Evolutionary conservation across 768 basidiomycete species (phyloP), one percentile per base, ranked within the genome.

Genomic region (Mycena albidolilacea): DNA sequence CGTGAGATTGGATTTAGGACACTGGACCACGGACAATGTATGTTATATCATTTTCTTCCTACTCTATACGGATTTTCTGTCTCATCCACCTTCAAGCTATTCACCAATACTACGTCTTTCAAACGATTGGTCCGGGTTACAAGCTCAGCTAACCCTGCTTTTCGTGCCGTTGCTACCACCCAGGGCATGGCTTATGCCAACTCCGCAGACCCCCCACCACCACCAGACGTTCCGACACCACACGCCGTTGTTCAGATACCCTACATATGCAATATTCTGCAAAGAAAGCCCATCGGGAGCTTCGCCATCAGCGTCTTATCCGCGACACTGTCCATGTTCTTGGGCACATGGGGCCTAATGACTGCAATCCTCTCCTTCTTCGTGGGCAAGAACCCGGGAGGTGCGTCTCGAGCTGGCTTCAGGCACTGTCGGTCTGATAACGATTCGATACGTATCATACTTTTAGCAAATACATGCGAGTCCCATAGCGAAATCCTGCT

Each of bases 81-180:
- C 21, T 55, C 43, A 44, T 65, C 44, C 41, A 35, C 35, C 44
- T 21, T 64, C 44, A 48, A 74, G 72, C 46, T 74, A 12, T 69
- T 73, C 62, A 73, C 72, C 38, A 73, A 73, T 43, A 69, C 67
- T 12, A 73, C 72, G 11, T 59, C 72, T 17, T 73, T 73, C 54
- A 69, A 21, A 61, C 60, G 23, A 61, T 61, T 61, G 41, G 43
- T 61, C 41, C 60, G 9, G 41, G 43, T 43, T 15, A 61, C 60
- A 41, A 35, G 44, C 67, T 37, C 58, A 37, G 50, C 62, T 11
- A 54, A 60, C 46, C 43, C 43, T 3, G 14, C 72, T 6, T 73
- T 60, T 62, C 55, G 64, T 46, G 72, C 69, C 9, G 54, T 57
- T 41, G 67, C 72, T 38, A 57, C 46, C 37, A 62, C 67, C 19